phyloP scores from a whole-genome alignment of 352 stramenopile genomes.

The Phytophthora sp. region DNA sequence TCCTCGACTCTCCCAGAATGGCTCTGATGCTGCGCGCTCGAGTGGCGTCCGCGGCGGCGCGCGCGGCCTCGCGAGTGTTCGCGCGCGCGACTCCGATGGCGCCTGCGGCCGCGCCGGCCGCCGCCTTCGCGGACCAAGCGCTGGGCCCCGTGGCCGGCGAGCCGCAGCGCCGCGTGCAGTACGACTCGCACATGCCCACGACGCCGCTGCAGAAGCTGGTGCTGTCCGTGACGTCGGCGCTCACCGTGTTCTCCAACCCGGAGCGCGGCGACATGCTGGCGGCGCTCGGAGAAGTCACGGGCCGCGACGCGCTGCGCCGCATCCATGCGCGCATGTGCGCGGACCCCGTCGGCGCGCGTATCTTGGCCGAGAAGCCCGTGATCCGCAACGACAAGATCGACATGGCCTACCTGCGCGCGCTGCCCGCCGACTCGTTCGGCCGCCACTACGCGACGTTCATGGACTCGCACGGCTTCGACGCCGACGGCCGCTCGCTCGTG shows the following conservation, averaged over 20 bases:
- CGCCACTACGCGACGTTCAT: slow-evolving; percentile 92
- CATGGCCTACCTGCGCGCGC: slow-evolving; percentile 57
- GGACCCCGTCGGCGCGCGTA: slow-evolving; percentile 81
- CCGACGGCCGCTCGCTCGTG: slow-evolving; percentile 85
- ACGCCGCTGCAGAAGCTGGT: slow-evolving; percentile 87
- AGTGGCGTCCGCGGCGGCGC: neutral
- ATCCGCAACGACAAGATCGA: slow-evolving; percentile 85
- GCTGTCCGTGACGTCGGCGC: slow-evolving; percentile 86
- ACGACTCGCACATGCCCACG: slow-evolving; percentile 78
- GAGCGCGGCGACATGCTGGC: slow-evolving; percentile 96
- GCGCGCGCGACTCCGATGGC: neutral
- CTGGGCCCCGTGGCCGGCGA: slow-evolving; percentile 46
- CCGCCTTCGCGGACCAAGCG: neutral
- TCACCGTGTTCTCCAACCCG: slow-evolving; percentile 92
- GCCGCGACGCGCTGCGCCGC: slow-evolving; percentile 80
- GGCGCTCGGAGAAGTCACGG: slow-evolving; percentile 94
- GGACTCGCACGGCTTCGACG: slow-evolving; percentile 91
- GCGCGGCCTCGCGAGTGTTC: slow-evolving; percentile 15
- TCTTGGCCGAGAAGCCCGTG: slow-evolving; percentile 90
- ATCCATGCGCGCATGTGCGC: slow-evolving; percentile 89
- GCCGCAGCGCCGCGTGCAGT: slow-evolving; percentile 62
- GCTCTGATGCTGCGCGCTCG: slow-evolving; percentile 16
- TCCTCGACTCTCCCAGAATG: slow-evolving; percentile 5
- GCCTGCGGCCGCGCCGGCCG: neutral
- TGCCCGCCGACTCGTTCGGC: slow-evolving; percentile 90